These are phyloP conservation scores for Quercus variabilis DNA, from an alignment of 306 rosid genomes.

Conservation along the genomic window DNA sequence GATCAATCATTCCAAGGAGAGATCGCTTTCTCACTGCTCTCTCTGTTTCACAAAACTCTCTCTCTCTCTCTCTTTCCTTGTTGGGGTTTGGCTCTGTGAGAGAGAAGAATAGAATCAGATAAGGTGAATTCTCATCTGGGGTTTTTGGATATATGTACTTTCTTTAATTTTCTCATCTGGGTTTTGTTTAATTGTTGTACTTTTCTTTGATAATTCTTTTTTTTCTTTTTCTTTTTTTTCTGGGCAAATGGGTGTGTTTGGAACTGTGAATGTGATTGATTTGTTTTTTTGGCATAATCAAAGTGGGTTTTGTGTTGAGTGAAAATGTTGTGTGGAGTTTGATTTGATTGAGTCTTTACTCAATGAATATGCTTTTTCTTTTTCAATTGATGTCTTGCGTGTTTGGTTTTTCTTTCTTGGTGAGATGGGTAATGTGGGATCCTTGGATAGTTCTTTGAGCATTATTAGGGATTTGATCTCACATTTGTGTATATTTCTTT, in stretches of 20 bases:
- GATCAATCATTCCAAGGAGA: conserved; percentile 55
- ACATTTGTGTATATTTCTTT: neutral
- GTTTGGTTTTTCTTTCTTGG: conserved; percentile 22
- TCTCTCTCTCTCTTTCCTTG: conserved; percentile 20
- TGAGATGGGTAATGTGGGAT: conserved; percentile 26
- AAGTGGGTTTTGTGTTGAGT: neutral
- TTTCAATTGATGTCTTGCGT: neutral
- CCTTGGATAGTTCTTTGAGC: conserved; percentile 20
- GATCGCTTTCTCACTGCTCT: conserved; percentile 28
- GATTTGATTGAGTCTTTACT: neutral
- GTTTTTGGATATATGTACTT: neutral
- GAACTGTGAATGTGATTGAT: conserved; percentile 10
- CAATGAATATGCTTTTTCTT: conserved; percentile 16
- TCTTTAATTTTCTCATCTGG: conserved; percentile 16
- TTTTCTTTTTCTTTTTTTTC: neutral
- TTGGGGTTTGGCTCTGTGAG: conserved; percentile 15
- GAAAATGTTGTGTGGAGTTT: neutral
- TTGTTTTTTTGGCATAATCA: neutral
- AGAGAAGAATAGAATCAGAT: conserved; percentile 12
- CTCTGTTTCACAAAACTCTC: conserved; percentile 5
- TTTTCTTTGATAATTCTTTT: neutral
- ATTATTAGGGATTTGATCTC: conserved; percentile 45
- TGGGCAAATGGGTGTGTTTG: conserved; percentile 1
- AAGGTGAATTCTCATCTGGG: conserved; percentile 40
- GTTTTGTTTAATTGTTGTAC: neutral